Base-by-base conservation (phyloP, 2,329 filamentous ascomycete species). In the Aspergillus pseudoviridinutans region DNA sequence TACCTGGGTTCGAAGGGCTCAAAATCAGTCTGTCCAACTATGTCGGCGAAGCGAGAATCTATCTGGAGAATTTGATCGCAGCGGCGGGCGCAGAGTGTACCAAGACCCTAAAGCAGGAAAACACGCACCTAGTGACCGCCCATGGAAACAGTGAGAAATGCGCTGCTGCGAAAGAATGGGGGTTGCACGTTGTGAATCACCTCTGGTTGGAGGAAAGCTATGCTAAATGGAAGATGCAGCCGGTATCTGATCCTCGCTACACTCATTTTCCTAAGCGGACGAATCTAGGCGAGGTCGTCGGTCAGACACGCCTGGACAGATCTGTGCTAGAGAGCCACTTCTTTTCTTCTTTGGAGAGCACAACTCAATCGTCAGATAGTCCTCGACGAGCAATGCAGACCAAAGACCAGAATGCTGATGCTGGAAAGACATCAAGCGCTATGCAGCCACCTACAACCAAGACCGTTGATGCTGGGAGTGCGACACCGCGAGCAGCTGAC, bases 191-290 rank as follows among this genome's bases (percentile, higher is more conserved):
- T 66, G 80, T 96, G 66, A 99, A 97, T 72, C 94, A 99, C 71
- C 81, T 99, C 0, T 99, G 94, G 94, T 83, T 99, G 49, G 94
- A 99, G 74, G 94, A 99, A 70, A 95, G 92, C 74, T 99, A 97
- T 70, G 91, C 93, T 1, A 91, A 89, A 71, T 96, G 92, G 78
- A 83, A 89, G 68, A 79, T 88, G 57, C 88, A 91, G 70, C 84
- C 85, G 0, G 77, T 92, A 24, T 88, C 89, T 3, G 84, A 90
- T 53, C 80, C 83, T 8, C 87, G 88, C 61, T 99, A 96, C 71
- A 91, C 84, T 0, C 87, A 92, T 69, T 99, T 97, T 64, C 94
- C 94, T 17, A 82, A 84, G 10, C 84, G 92, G 56, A 97, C 93
- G 2, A 97, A 99, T 70, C 81, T 99, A 5, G 90, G 92, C 53